phyloP scores from a whole-genome alignment of 1,284 basidiomycete species.

The Cerioporus squamosus region DNA sequence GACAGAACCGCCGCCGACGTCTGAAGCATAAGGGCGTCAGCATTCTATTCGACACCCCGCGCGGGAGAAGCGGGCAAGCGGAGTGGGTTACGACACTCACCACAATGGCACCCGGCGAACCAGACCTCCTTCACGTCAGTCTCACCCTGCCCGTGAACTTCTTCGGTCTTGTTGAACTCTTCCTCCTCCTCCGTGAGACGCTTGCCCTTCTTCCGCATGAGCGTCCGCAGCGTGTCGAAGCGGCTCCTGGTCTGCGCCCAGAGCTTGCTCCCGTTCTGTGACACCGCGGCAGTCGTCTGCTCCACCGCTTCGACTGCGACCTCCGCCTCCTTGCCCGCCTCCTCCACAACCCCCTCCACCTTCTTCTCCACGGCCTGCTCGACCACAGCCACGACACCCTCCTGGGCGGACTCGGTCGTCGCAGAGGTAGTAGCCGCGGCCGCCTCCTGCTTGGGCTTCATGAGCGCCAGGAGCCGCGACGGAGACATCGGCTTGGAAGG shows the following conservation, averaged over 20 bases:
- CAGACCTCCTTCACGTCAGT: conserved; percentile 61
- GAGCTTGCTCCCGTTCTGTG: conserved; percentile 4
- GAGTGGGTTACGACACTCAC: conserved; percentile 27
- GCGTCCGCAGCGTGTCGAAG: conserved; percentile 18
- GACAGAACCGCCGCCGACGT: conserved; percentile 63
- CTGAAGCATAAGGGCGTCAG: conserved; percentile 28
- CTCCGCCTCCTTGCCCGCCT: not conserved
- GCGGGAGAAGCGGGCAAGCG: not conserved
- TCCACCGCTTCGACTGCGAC: not conserved
- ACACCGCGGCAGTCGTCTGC: not conserved
- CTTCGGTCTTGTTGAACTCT: conserved; percentile 20
- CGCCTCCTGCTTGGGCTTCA: not conserved
- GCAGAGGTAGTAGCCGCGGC: not conserved
- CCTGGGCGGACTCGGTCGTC: not conserved
- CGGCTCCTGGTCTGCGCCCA: conserved; percentile 4
- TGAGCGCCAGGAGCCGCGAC: not conserved
- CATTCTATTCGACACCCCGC: not conserved
- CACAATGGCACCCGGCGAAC: conserved; percentile 56
- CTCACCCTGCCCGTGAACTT: conserved; percentile 16
- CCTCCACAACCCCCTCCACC: not conserved
- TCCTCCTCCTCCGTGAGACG: conserved; percentile 23
- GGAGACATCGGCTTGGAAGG: conserved; percentile 2
- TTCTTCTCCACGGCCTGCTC: not conserved
- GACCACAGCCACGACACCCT: not conserved
- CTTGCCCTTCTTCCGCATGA: conserved; percentile 19